Percentiles rank a stretch among this genome's conserved stretches.
Conservation (phyloP, 1,284 basidiomycete genomes). For the Fomitopsis schrenkii region DNA sequence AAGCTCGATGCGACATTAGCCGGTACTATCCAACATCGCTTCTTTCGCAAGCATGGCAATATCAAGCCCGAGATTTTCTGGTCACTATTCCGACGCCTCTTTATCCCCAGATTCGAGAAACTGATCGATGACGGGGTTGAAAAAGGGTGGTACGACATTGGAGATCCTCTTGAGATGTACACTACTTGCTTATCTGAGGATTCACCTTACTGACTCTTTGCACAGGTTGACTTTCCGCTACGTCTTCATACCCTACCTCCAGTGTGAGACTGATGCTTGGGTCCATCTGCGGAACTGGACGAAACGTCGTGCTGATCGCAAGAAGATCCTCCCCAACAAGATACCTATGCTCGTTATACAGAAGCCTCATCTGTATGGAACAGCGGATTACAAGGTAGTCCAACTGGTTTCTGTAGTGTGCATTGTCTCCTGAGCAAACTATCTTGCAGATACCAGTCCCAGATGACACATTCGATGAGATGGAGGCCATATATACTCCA, state of each 20-base stretch:
- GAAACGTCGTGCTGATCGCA: background rate
- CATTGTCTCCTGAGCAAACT: too few relatives aligned
- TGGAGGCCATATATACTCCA: background rate
- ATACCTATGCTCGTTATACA: background rate
- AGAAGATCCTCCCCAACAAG: background rate
- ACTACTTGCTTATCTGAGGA: background rate
- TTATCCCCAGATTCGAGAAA: background rate
- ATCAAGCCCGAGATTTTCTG: background rate
- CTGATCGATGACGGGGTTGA: background rate
- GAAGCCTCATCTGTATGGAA: background rate
- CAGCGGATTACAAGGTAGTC: background rate
- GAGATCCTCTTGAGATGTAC: background rate
- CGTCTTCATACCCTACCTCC: background rate
- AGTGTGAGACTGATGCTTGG: background rate
- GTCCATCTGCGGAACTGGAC: background rate
- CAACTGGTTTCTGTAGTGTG: too few relatives aligned
- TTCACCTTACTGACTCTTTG: background rate
- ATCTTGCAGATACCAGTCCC: background rate
- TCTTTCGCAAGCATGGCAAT: background rate
- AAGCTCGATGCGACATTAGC: background rate
- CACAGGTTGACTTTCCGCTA: background rate
- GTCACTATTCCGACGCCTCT: background rate
- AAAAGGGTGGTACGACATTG: background rate
- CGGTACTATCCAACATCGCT: background rate
- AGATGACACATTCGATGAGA: background rate